A percentile compares a stretch with the other conserved stretches of the same genome.
These are phyloP conservation scores for Tranzscheliella williamsii DNA, from an alignment of 1,284 basidiomycete genomes.

Conservation along the genomic window DNA sequence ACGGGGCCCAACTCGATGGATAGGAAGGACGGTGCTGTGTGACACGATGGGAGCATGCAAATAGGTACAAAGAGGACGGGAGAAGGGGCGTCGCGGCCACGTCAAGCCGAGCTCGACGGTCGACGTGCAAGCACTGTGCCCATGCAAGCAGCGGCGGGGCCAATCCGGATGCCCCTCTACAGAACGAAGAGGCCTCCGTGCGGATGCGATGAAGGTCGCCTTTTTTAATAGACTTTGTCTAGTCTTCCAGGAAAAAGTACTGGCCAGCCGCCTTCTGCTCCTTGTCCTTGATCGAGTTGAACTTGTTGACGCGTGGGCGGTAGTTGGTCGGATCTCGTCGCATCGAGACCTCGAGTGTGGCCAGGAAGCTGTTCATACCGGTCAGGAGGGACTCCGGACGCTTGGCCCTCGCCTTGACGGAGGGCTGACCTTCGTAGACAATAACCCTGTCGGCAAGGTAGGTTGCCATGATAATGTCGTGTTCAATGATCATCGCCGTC, in stretches of 20 bases:
- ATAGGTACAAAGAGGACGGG: too few species aligned
- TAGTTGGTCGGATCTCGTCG: conserved; percentile 59
- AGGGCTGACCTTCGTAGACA: conserved; percentile 58
- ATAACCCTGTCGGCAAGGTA: conserved; percentile 59
- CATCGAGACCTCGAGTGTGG: conserved; percentile 58
- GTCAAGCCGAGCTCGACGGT: too few species aligned
- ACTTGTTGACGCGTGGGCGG: conserved; percentile 60
- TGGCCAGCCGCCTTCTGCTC: conserved; percentile 59
- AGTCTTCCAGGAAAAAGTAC: conserved; percentile 60
- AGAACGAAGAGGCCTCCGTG: too few species aligned
- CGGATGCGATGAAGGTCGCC: too few species aligned
- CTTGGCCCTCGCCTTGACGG: conserved; percentile 55
- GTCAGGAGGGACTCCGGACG: conserved; percentile 56
- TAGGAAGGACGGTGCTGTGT: too few species aligned
- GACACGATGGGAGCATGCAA: too few species aligned
- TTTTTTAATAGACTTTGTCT: too few species aligned
- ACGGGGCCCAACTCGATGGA: too few species aligned
- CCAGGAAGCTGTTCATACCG: conserved; percentile 60
- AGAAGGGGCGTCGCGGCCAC: too few species aligned
- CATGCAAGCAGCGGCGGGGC: too few species aligned
- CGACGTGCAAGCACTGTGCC: too few species aligned
- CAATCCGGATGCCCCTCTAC: too few species aligned
- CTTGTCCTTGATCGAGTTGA: conserved; percentile 61
- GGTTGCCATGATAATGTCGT: conserved; percentile 61
- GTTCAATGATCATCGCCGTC: conserved; percentile 61